Evolutionary conservation across 2,329 filamentous ascomycete genomes (phyloP).

Genomic region (Colletotrichum scovillei): DNA sequence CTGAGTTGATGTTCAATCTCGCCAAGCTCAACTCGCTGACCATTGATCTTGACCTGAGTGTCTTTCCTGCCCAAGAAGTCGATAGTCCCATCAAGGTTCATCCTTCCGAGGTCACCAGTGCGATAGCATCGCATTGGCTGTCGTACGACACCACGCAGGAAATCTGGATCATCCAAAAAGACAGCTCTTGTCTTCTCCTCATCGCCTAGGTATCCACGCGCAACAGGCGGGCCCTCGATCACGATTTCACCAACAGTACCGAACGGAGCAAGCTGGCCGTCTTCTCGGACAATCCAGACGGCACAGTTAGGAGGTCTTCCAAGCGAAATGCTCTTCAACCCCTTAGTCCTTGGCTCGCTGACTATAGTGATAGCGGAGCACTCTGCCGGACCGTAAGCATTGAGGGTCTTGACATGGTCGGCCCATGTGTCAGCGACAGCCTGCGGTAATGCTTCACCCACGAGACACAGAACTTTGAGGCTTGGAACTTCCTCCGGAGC

Average conservation of each 20-base stretch:
- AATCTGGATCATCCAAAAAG: slow-evolving; percentile 16
- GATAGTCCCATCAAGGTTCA: slow-evolving; percentile 30
- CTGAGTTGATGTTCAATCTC: slow-evolving; percentile 38
- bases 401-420: slow-evolving; percentile 13
- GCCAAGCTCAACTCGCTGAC: slow-evolving; percentile 36
- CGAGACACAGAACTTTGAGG: slow-evolving; percentile 22
- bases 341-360: slow-evolving; percentile 2
- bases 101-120: slow-evolving; percentile 24
- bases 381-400: slow-evolving; percentile 37
- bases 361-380: slow-evolving; percentile 35
- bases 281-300: slow-evolving; percentile 40
- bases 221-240: slow-evolving; percentile 41
- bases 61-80: slow-evolving; percentile 35
- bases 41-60: slow-evolving; percentile 36
- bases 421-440: slow-evolving; percentile 37
- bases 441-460: slow-evolving; percentile 31
- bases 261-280: slow-evolving; percentile 38
- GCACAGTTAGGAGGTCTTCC: slow-evolving; percentile 14
- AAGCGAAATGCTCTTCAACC: slow-evolving; percentile 16
- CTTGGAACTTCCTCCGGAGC: slow-evolving; percentile 19
- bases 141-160: slow-evolving; percentile 10
- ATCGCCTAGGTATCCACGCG: slow-evolving; percentile 32
- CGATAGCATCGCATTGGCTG: slow-evolving; percentile 23
- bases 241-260: slow-evolving; percentile 42
- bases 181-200: slow-evolving; percentile 1